Evolutionary conservation across 2,329 filamentous ascomycete species (phyloP), one percentile per base, ranked within the genome.

Genomic region (Lasiodiplodia citricola): DNA sequence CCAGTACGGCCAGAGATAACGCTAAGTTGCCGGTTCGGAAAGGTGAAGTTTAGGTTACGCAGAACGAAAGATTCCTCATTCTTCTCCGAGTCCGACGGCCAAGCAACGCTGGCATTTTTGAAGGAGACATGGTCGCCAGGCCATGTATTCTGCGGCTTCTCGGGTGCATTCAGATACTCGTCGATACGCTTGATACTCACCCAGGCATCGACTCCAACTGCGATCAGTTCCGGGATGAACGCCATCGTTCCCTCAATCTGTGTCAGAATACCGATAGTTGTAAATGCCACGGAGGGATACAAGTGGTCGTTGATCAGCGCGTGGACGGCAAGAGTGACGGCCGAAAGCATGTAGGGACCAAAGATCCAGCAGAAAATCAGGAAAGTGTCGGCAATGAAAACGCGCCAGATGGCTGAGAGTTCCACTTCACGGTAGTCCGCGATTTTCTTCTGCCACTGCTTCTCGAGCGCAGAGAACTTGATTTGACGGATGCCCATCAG

Each of bases 401-500:
- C 86, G 50, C 82, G 84, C 88, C 91, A 92, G 44, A 92, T 85
- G 25, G 87, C 87, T 5, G 80, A 78, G 11, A 95, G 84, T 76
- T 95, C 92, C 57, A 85, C 86, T 54, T 89, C 86, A 74, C 92
- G 85, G 8, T 90, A 87, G 70, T 85, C 78, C 70, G 85, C 79
- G 75, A 96, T 92, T 70, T 90, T 91, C 18, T 85, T 83, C 76
- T 93, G 88, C 92, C 92, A 95, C 72, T 92, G 88, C 23, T 83
- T 80, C 77, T 95, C 92, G 2, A 93, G 80, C 0, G 92, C 92
- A 0, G 91, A 91, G 73, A 95, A 94, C 75, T 96, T 96, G 80
- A 96, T 93, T 78, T 96, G 92, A 1, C 92, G 87, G 71, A 95
- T 94, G 8, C 92, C 92, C 73, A 92, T 87, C 1, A 96, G 81